Percentiles rank a stretch among this genome's conserved stretches.
Conservation (phyloP, 352 stramenopile species). For the Phytopythium delawarense region DNA sequence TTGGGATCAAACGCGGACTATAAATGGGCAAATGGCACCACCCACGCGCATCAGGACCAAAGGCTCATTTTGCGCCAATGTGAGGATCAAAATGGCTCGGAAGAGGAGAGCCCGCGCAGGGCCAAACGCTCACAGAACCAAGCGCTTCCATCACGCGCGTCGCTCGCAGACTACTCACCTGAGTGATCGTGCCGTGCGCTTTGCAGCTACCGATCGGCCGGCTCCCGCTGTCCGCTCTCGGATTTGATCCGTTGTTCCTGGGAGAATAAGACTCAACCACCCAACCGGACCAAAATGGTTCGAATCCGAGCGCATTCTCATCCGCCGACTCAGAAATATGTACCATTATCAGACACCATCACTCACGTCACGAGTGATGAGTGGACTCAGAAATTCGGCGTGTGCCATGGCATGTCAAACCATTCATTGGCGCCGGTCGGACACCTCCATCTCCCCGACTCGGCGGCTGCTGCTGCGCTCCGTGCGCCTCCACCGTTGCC, state of each 20-base stretch:
- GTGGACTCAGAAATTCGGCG: no score
- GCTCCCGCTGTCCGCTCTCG: no score
- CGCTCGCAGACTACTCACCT: no score
- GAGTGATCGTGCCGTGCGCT: no score
- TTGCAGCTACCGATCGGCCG: no score
- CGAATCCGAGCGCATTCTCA: no score
- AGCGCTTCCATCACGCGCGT: no score
- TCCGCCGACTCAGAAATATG: no score
- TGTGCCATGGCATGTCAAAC: background rate
- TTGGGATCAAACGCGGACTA: background rate
- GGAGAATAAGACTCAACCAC: no score
- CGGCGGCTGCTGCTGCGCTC: background rate
- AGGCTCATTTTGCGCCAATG: background rate
- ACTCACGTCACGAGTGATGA: background rate
- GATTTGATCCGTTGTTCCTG: no score
- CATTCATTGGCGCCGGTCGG: background rate
- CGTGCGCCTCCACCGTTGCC: background rate
- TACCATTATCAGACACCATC: background rate
- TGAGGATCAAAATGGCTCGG: background rate
- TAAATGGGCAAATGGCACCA: conserved; percentile 3
- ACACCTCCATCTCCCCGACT: background rate
- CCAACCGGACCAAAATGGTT: no score
- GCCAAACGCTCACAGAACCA: no score
- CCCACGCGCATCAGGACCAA: background rate
- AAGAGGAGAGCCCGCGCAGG: background rate